Percentiles rank a stretch among this genome's conserved stretches.
Conservation (phyloP, 2,329 filamentous ascomycete genomes). For the Thielaviopsis populi region DNA sequence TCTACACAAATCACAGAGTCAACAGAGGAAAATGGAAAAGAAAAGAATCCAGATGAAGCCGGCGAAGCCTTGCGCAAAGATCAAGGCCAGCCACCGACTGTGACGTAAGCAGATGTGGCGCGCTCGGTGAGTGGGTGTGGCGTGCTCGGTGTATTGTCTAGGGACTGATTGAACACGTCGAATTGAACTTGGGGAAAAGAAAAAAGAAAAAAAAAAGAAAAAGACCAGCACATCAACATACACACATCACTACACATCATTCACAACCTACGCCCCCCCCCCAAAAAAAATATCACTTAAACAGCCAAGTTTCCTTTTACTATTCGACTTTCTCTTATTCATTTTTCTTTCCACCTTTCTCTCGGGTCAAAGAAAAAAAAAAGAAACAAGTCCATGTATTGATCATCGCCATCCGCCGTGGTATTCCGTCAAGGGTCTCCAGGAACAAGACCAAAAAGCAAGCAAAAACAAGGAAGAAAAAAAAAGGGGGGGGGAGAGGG, state of each 20-base stretch:
- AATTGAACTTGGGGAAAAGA: too few relatives aligned
- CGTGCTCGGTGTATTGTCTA: too few relatives aligned
- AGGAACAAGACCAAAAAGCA: background rate
- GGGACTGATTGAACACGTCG: too few relatives aligned
- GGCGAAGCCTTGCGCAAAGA: background rate
- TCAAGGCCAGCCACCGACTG: background rate
- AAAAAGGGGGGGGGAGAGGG: background rate
- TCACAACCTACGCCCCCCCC: too few relatives aligned
- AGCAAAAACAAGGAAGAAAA: background rate
- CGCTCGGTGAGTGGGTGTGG: too few relatives aligned
- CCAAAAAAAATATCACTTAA: too few relatives aligned
- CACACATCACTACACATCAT: too few relatives aligned
- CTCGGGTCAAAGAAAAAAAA: too few relatives aligned
- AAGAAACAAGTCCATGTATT: background rate
- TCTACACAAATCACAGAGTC: background rate
- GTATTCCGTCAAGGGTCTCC: background rate
- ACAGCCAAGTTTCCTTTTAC: background rate
- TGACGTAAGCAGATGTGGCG: too few relatives aligned
- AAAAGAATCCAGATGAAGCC: background rate
- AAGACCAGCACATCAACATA: too few relatives aligned
- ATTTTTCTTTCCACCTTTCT: too few relatives aligned
- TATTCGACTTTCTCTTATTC: background rate
- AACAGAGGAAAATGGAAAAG: background rate
- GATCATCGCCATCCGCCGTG: background rate
- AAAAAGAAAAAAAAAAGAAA: too few relatives aligned